Evolutionary conservation across 2,329 filamentous ascomycete species (phyloP).

Genomic region (Amauroascus verrucosus): DNA sequence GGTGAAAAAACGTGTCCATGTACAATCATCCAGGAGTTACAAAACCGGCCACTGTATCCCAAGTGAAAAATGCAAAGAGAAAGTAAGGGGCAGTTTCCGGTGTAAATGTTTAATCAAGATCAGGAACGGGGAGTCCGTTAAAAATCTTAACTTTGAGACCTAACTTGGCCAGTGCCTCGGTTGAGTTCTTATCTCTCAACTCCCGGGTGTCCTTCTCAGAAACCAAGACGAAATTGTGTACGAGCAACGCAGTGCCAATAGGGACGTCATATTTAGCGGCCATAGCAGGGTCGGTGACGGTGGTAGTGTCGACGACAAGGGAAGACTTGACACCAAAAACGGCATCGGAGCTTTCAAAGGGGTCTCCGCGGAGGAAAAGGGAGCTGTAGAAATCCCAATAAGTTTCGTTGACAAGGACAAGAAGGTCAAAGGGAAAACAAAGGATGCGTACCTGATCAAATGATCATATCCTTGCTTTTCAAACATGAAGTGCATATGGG

Average conservation of each 20-base stretch:
- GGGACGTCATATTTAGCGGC: slow-evolving; percentile 52
- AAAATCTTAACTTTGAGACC: slow-evolving; percentile 62
- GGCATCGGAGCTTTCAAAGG: slow-evolving; percentile 72
- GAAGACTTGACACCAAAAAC: slow-evolving; percentile 82
- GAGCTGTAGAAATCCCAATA: slow-evolving; percentile 42
- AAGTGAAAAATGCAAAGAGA: not conserved
- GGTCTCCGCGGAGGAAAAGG: slow-evolving; percentile 65
- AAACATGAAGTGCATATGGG: slow-evolving; percentile 85
- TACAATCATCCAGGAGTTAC: not conserved
- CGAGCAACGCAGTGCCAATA: slow-evolving; percentile 53
- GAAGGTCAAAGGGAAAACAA: slow-evolving; percentile 3
- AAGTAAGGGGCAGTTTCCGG: not conserved
- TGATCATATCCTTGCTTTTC: slow-evolving; percentile 67
- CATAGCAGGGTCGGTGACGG: slow-evolving; percentile 43
- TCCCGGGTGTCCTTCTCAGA: slow-evolving; percentile 57
- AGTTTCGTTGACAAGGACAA: not conserved
- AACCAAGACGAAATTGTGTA: slow-evolving; percentile 69
- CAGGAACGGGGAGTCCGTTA: slow-evolving; percentile 65
- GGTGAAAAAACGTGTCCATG: not conserved
- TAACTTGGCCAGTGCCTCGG: slow-evolving; percentile 55
- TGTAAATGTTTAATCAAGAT: slow-evolving; percentile 42
- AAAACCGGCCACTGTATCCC: not conserved
- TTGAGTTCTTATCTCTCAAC: slow-evolving; percentile 56
- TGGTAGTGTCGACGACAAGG: slow-evolving; percentile 55
- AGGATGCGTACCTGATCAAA: slow-evolving; percentile 61